Conservation (phyloP, 2,329 filamentous ascomycete genomes). For the Fusarium buharicum region DNA sequence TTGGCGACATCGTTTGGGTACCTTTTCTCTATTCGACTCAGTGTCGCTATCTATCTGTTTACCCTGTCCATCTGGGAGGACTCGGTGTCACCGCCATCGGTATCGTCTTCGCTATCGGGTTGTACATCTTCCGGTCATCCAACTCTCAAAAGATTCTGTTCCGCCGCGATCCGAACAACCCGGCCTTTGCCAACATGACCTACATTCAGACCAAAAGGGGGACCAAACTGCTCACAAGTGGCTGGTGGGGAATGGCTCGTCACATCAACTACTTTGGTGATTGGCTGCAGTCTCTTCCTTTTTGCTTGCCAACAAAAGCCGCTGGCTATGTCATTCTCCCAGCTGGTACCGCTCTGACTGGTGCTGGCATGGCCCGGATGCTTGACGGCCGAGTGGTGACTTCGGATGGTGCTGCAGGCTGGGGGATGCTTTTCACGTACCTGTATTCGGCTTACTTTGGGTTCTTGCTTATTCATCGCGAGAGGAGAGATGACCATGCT, state of each 20-base stretch:
- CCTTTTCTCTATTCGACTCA: conserved; percentile 88
- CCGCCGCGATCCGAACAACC: conserved; percentile 83
- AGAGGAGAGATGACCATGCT: conserved; percentile 85
- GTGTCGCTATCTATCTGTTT: conserved; percentile 81
- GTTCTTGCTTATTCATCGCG: conserved; percentile 82
- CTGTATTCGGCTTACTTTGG: conserved; percentile 93
- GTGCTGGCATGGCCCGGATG: conserved; percentile 63
- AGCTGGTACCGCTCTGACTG: conserved; percentile 53
- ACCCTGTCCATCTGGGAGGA: conserved; percentile 78
- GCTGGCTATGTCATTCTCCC: conserved; percentile 79
- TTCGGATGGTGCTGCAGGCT: conserved; percentile 77
- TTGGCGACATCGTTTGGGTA: conserved; percentile 90
- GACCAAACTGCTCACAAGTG: conserved; percentile 79
- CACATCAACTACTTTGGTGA: conserved; percentile 96
- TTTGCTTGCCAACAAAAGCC: conserved; percentile 83
- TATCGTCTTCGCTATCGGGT: conserved; percentile 73
- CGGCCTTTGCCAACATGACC: conserved; percentile 77
- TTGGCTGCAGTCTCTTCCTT: conserved; percentile 90
- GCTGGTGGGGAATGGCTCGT: conserved; percentile 90
- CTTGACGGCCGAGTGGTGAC: conserved; percentile 70
- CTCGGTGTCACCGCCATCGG: conserved; percentile 71
- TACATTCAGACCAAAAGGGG: conserved; percentile 86
- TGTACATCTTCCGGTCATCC: conserved; percentile 86
- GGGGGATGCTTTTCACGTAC: conserved; percentile 88
- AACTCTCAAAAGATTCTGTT: conserved; percentile 96